Evolutionary conservation across 1,284 basidiomycete species (phyloP), one percentile per base, ranked within the genome.

Genomic region (Puccinia hordei): DNA sequence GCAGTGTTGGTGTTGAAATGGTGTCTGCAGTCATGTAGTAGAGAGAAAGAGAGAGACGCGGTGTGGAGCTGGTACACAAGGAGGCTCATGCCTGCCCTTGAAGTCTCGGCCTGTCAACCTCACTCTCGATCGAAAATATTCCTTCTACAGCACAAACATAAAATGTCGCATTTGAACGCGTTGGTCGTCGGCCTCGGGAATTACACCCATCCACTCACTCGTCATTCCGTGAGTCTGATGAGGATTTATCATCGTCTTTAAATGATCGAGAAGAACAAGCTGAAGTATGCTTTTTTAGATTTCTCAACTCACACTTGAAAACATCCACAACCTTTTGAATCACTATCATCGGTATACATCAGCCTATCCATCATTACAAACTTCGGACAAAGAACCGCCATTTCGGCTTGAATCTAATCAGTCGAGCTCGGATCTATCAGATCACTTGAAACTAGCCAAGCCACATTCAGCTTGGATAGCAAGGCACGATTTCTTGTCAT

Each of bases 101-200:
- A n/a, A n/a, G n/a, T n/a, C n/a, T n/a, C n/a, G n/a, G n/a, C n/a
- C n/a, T n/a, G n/a, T n/a, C n/a, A n/a, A n/a, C n/a, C n/a, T n/a
- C n/a, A n/a, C n/a, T n/a, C n/a, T n/a, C n/a, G n/a, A n/a, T n/a
- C n/a, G n/a, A n/a, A n/a, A n/a, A n/a, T n/a, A n/a, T n/a, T n/a
- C n/a, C n/a, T n/a, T n/a, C n/a, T n/a, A 76, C 73, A 49, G 8
- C 10, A 3, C 57, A 59, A 27, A 59, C 30, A 27, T 22, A 27
- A 27, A 3, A 59, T 63, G 24, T 33, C 19, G 15, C 63, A 24
- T 17, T 10, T 44, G 63, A 71, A 71, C 30, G 30, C 51, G 41
- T 30, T 77, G 46, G 33, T 77, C 46, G 74, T 65, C 41, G 74
- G 57, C 3, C 74, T 77, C 4, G 74, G 74, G 2, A 77, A 77